Evolutionary conservation across 164 flowering plant genomes (phyloP).

Genomic region (Aristolochia californica): DNA sequence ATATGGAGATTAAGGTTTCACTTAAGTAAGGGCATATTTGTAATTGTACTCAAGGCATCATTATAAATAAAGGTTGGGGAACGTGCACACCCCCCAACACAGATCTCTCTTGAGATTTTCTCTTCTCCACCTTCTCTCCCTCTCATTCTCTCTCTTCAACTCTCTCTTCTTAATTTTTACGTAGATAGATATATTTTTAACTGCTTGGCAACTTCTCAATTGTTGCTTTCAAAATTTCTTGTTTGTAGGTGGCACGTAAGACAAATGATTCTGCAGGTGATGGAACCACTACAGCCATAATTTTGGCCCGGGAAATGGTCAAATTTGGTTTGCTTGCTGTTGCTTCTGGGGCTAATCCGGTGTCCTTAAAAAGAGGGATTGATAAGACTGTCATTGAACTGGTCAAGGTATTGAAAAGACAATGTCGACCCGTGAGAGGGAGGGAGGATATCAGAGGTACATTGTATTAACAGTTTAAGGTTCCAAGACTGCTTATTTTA

Average conservation of each 20-base stretch:
- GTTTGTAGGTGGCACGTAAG: conserved; percentile 64
- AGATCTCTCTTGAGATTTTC: too few species aligned
- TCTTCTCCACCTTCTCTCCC: too few species aligned
- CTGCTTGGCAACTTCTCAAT: too few species aligned
- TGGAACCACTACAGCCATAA: conserved; percentile 94
- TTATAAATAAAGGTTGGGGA: too few species aligned
- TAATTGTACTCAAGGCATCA: too few species aligned
- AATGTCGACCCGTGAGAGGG: conserved; percentile 51
- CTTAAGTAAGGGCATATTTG: too few species aligned
- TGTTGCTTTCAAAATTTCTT: too few species aligned
- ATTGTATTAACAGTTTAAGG: neutral
- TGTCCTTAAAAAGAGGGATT: conserved; percentile 76
- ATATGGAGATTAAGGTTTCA: too few species aligned
- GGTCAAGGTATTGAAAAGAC: conserved; percentile 43
- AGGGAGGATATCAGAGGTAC: conserved; percentile 67
- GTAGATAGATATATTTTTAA: too few species aligned
- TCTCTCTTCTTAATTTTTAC: too few species aligned
- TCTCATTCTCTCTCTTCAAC: too few species aligned
- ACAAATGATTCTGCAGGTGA: conserved; percentile 89
- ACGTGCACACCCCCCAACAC: too few species aligned
- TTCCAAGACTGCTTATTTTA: neutral
- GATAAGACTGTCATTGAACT: conserved; percentile 72
- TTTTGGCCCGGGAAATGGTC: conserved; percentile 72
- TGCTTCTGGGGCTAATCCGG: conserved; percentile 82
- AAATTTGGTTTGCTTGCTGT: conserved; percentile 62